Evolutionary conservation across 164 flowering plant species (phyloP), one percentile per base, ranked within the genome.

Genomic region (Stephania cephalantha): DNA sequence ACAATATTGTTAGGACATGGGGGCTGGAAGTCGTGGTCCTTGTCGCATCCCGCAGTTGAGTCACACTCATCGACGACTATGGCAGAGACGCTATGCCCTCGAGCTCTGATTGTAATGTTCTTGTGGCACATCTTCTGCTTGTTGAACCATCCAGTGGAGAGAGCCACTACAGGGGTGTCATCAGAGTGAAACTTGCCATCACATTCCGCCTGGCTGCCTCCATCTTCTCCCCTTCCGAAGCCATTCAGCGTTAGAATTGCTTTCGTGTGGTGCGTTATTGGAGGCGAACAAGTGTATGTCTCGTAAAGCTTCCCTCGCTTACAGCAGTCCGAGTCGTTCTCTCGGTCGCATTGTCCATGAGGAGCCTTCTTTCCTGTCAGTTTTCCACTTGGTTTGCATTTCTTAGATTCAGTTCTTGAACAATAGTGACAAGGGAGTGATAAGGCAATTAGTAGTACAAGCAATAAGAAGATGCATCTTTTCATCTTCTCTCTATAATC

Each of bases 21-120:
- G 18, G 81, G 81, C 75, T 70, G 75, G 71, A 75, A 79, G 63
- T 76, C 80, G 61, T 79, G 80, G 9, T 66, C 75, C 31, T 8
- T 22, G 46, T 78, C 82, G 73, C 83, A 80, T 18, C 83, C 85
- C 78, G 68, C 53, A 1, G 79, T 75, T 3, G 81, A 83, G 68
- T 83, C 83, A 69, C 85, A 82, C 76, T 82, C 85, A 65, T 83
- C 85, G 6, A 83, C 82, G 45, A 80, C 85, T 82, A 44, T 82
- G 2, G 84, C 84, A 58, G 9, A 67, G 12, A 77, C 78, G 8
- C 78, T 80, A 9, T 48, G 63, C 53, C 81, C 80, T 61, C 79
- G 79, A 22, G 64, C 84, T 31, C n/a, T 58, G 31, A 81, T 81
- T 8, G 48, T 76, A 31, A 84, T 81, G 70, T 76, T 75, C 1